These are phyloP conservation scores for Capsicum chinense DNA, from an alignment of 257 asterid species.

Conservation along the genomic window DNA sequence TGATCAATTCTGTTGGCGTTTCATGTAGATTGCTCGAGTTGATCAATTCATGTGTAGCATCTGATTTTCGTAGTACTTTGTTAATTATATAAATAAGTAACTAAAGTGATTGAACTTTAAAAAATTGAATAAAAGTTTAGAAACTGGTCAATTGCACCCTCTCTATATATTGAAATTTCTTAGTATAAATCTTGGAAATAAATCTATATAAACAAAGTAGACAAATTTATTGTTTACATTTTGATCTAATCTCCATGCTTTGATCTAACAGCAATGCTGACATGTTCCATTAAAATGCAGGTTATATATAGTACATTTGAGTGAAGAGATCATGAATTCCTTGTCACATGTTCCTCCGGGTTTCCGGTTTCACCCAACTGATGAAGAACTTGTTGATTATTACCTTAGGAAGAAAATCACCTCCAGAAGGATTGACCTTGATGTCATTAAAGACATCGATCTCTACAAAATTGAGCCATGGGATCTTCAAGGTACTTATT, in stretches of 20 bases:
- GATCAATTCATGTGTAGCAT: background rate
- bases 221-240: background rate
- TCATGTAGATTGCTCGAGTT: background rate
- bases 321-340: conserved; percentile 54
- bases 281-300: background rate
- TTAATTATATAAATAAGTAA: too few species aligned
- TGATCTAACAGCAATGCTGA: background rate
- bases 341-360: conserved; percentile 97
- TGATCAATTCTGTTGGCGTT: background rate
- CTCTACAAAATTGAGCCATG: conserved; percentile 95
- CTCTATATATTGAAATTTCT: too few species aligned
- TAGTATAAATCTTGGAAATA: too few species aligned
- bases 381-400: conserved; percentile 91
- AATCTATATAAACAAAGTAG: too few species aligned
- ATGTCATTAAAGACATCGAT: conserved; percentile 87
- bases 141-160: background rate
- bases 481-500: conserved; percentile 86
- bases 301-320: background rate
- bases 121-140: too few species aligned
- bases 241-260: background rate
- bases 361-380: conserved; percentile 91
- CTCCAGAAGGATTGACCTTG: conserved; percentile 69
- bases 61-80: too few species aligned
- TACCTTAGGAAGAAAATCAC: conserved; percentile 77
- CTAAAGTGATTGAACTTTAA: too few species aligned